phyloP scores from a whole-genome alignment of 2,329 filamentous ascomycete genomes.

The Aspergillus pseudoglaucus region DNA sequence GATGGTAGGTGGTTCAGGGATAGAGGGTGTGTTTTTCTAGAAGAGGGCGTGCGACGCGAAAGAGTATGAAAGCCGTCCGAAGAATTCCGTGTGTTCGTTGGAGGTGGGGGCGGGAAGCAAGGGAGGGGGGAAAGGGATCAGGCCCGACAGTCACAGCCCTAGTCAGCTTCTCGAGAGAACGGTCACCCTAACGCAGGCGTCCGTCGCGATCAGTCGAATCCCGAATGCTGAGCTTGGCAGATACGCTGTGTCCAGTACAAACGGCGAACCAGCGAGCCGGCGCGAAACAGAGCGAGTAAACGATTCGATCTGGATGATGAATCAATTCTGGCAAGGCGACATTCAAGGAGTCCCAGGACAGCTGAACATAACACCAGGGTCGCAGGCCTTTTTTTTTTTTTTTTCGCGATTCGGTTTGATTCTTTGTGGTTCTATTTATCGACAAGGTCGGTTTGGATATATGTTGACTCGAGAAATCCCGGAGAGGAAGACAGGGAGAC shows the following conservation, averaged over 20 bases:
- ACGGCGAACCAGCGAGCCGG: not conserved
- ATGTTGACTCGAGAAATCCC: not conserved
- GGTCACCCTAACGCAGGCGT: constrained; percentile 19
- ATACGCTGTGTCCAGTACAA: constrained; percentile 13
- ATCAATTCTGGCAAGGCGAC: not conserved
- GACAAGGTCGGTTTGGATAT: not conserved
- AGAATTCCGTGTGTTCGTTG: not conserved
- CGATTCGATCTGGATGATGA: not conserved
- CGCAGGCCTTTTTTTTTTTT: not conserved
- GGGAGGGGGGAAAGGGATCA: constrained; percentile 19
- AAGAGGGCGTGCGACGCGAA: not conserved
- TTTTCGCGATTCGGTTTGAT: not conserved
- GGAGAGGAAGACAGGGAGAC: not conserved
- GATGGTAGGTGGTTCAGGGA: constrained; percentile 1
- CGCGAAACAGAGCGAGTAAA: not conserved
- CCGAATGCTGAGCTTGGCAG: constrained; percentile 15
- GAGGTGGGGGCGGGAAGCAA: constrained; percentile 11
- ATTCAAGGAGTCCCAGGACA: not conserved
- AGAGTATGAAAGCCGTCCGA: constrained; percentile 1
- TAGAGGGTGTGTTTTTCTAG: constrained; percentile 1
- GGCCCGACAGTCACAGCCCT: constrained; percentile 14
- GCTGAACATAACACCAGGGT: not conserved
- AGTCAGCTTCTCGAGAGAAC: constrained; percentile 11
- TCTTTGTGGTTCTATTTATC: not conserved
- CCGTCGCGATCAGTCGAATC: constrained; percentile 17